Percentiles rank a stretch among this genome's conserved stretches.
phyloP scores from a whole-genome alignment of 2,329 filamentous ascomycete genomes.

The Cryphonectria radicalis region DNA sequence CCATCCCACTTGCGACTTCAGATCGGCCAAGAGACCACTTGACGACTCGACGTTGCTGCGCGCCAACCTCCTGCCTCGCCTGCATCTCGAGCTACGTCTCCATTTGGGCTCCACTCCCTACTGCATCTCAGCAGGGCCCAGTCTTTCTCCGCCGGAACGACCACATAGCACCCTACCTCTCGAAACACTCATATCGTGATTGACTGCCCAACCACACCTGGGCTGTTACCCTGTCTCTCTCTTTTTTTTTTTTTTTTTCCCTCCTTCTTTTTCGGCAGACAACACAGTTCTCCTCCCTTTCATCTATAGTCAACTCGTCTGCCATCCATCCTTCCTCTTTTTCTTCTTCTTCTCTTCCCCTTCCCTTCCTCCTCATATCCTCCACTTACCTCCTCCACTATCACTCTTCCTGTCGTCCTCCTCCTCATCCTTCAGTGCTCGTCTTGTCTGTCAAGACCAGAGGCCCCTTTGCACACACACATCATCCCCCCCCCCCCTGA shows the following conservation, averaged over 20 bases:
- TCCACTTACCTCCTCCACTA: background rate
- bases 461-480: background rate
- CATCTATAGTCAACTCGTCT: conserved; percentile 19
- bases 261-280: conserved; percentile 3
- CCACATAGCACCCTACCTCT: conserved; percentile 14
- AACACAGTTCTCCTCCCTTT: conserved; percentile 10
- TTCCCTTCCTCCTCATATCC: conserved; percentile 1
- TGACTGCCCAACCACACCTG: conserved; percentile 28
- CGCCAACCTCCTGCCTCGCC: conserved; percentile 23
- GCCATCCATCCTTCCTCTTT: conserved; percentile 7
- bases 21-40: conserved; percentile 23
- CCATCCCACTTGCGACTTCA: conserved; percentile 19
- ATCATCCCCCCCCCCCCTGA: no score
- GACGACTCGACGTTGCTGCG: conserved; percentile 20
- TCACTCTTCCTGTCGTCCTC: background rate
- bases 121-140: conserved; percentile 27
- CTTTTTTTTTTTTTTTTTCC: background rate
- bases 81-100: conserved; percentile 29
- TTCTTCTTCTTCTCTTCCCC: background rate
- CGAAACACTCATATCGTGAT: conserved; percentile 29
- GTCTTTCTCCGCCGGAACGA: conserved; percentile 14
- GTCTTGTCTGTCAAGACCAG: background rate
- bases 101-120: conserved; percentile 28
- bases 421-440: conserved; percentile 7
- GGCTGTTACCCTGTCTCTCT: conserved; percentile 12